Percentiles rank a stretch among this genome's conserved stretches.
phyloP scores from a whole-genome alignment of 345 rosid genomes.

The Citrus hindsii region DNA sequence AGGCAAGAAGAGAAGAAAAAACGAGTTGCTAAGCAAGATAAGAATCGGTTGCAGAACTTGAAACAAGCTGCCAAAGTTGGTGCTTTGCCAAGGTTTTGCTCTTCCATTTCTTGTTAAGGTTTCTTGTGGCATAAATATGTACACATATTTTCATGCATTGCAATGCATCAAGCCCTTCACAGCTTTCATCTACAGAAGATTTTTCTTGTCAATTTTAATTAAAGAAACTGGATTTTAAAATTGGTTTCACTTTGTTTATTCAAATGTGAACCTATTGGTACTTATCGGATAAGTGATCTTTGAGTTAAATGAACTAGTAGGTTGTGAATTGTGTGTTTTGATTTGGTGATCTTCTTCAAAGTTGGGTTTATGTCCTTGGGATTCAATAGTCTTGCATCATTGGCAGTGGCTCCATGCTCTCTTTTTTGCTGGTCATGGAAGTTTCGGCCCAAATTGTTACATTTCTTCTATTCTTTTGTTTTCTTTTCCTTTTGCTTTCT shows the following conservation, averaged over 20 bases:
- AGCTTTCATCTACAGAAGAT: not conserved
- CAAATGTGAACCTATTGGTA: not conserved
- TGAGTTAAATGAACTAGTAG: not conserved
- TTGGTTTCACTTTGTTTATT: not conserved
- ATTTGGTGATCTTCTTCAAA: not conserved
- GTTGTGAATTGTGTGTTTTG: not conserved
- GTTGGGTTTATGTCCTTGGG: not conserved
- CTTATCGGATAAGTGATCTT: not conserved
- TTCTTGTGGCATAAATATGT: not conserved
- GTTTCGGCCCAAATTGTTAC: not conserved
- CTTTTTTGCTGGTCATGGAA: too few relatives aligned
- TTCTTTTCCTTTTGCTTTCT: not conserved
- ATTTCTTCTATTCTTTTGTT: not conserved
- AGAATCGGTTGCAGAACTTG: conserved; percentile 65
- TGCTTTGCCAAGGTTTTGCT: conserved; percentile 78
- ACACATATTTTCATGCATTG: not conserved
- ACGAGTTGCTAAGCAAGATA: conserved; percentile 76
- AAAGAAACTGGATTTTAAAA: not conserved
- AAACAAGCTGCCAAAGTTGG: conserved; percentile 74
- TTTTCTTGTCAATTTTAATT: not conserved
- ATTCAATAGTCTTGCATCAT: not conserved
- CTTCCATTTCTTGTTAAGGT: not conserved
- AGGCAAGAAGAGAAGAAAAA: conserved; percentile 69
- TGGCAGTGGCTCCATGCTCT: not conserved
- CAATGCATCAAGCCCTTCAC: not conserved